A percentile compares a stretch with the other conserved stretches of the same genome.
These are phyloP conservation scores for Globisporangium perplexum DNA, from an alignment of 352 stramenopile species.

Conservation along the genomic window DNA sequence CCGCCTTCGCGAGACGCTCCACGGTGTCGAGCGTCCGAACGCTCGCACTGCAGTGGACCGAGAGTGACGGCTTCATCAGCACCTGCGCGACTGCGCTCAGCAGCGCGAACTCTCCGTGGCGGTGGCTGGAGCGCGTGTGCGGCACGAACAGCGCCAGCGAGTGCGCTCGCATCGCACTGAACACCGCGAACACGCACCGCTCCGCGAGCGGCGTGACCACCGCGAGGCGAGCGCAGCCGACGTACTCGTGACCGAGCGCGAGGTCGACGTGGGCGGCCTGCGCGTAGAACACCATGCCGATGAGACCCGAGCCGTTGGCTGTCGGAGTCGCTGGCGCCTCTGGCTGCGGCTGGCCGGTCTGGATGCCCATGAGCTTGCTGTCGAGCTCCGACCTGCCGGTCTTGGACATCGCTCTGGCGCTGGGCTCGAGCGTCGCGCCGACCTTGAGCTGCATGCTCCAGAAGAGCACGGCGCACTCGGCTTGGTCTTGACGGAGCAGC, in stretches of 20 bases:
- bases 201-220: conserved; percentile 45
- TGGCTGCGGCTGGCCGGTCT: conserved; percentile 2
- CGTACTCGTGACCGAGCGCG: conserved; percentile 42
- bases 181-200: conserved; percentile 41
- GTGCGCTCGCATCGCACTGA: conserved; percentile 27
- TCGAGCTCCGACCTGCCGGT: conserved; percentile 2
- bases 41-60: conserved; percentile 2
- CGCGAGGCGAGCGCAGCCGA: conserved; percentile 23
- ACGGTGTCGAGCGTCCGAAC: conserved; percentile 2
- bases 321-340: neutral
- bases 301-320: neutral
- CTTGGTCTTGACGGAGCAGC: conserved; percentile 7
- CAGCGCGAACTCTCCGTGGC: conserved; percentile 6
- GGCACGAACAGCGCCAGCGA: conserved; percentile 25
- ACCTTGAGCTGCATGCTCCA: conserved; percentile 40
- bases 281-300: conserved; percentile 13
- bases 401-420: neutral
- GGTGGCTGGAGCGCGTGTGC: conserved; percentile 5
- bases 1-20: conserved; percentile 1
- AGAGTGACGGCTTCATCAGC: conserved; percentile 16
- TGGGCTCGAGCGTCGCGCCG: conserved; percentile 4
- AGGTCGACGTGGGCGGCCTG: conserved; percentile 37
- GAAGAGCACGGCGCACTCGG: conserved; percentile 27
- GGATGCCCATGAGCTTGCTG: neutral
- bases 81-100: conserved; percentile 23